Conservation (phyloP, 306 rosid species). For the Carpinus fangiana region DNA sequence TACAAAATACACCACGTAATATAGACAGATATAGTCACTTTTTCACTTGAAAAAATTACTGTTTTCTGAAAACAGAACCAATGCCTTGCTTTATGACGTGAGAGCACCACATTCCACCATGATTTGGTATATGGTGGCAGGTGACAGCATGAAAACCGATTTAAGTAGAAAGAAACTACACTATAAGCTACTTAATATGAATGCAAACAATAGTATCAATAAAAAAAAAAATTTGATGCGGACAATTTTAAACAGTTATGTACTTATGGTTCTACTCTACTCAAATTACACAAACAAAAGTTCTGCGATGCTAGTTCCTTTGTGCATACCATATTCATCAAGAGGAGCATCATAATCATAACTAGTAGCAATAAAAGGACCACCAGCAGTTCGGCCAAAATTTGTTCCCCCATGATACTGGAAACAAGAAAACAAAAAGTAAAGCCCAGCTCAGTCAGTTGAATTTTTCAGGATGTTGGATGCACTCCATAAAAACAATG, state of each 20-base stretch:
- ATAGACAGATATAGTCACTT: background rate
- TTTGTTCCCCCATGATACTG: slow-evolving; percentile 98
- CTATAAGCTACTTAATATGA: background rate
- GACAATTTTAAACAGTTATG: background rate
- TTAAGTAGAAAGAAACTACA: background rate
- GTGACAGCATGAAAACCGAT: slow-evolving; percentile 9
- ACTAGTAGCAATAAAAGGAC: slow-evolving; percentile 94
- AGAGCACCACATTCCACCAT: background rate
- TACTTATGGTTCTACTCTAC: slow-evolving; percentile 11
- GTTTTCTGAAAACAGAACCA: background rate
- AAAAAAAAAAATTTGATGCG: background rate
- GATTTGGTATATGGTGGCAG: background rate
- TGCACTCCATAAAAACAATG: slow-evolving; percentile 19
- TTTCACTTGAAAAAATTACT: background rate
- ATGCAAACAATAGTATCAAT: slow-evolving; percentile 1
- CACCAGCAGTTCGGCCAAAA: slow-evolving; percentile 98
- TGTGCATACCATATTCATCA: slow-evolving; percentile 83
- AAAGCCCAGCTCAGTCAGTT: slow-evolving; percentile 16
- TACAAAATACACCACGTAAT: background rate
- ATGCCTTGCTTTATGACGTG: background rate
- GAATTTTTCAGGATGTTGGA: slow-evolving; percentile 6
- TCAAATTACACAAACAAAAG: slow-evolving; percentile 1
- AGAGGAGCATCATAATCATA: slow-evolving; percentile 98
- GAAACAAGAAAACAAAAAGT: slow-evolving; percentile 30
- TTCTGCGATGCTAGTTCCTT: slow-evolving; percentile 1